A percentile compares a stretch with the other conserved stretches of the same genome.
Conservation (phyloP, 2,329 filamentous ascomycete species). For the Trichoderma breve region DNA sequence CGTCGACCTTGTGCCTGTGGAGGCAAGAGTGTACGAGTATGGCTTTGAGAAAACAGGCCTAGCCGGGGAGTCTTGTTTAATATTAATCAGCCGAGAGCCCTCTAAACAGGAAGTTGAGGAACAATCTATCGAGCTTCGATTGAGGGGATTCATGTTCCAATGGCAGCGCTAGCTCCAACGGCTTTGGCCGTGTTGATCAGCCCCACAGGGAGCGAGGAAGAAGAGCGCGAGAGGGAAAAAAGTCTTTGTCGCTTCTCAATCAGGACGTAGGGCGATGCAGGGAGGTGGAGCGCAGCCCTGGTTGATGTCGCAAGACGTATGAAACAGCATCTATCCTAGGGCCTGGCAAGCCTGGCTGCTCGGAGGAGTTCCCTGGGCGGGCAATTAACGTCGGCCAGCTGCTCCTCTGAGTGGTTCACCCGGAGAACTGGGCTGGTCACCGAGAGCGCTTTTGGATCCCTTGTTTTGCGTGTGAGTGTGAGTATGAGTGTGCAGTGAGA, state of each 20-base stretch:
- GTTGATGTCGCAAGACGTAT: conserved; percentile 11
- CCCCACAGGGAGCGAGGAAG: conserved; percentile 1
- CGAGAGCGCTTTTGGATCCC: background rate
- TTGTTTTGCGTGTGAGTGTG: background rate
- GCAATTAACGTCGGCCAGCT: conserved; percentile 1
- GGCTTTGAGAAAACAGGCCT: background rate
- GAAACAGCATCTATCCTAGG: conserved; percentile 1
- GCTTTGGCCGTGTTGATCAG: conserved; percentile 18
- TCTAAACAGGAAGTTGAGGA: conserved; percentile 14
- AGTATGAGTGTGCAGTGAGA: background rate
- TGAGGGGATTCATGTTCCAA: conserved; percentile 1
- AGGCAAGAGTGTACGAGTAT: background rate
- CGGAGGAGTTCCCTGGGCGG: conserved; percentile 12
- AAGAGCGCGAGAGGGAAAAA: background rate
- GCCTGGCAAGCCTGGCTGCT: background rate
- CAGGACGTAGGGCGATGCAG: conserved; percentile 12
- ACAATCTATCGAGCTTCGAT: conserved; percentile 4
- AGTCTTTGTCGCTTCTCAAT: background rate
- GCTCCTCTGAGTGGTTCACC: conserved; percentile 3
- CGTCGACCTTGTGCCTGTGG: background rate
- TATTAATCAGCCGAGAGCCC: conserved; percentile 2
- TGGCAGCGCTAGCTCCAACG: conserved; percentile 1
- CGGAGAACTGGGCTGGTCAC: conserved; percentile 8
- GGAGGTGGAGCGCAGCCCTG: conserved; percentile 6
- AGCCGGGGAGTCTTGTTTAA: background rate